These are phyloP conservation scores for Cercospora citrullina DNA, from an alignment of 2,329 filamentous ascomycete genomes.

Conservation along the genomic window DNA sequence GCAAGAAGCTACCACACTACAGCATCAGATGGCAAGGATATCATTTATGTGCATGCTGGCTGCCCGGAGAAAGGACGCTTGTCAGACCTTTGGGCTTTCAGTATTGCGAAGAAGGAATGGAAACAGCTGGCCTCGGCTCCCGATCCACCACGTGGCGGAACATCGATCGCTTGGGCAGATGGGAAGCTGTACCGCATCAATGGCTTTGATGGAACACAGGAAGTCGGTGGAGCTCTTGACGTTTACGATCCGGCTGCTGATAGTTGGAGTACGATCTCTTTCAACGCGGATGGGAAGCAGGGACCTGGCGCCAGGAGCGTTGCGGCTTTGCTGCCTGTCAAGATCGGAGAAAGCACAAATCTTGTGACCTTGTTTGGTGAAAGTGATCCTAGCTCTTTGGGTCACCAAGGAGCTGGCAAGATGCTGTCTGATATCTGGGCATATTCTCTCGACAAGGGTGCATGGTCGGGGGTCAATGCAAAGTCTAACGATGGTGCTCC, in stretches of 20 bases:
- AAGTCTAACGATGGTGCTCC: slow-evolving; percentile 37
- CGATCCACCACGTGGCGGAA: slow-evolving; percentile 64
- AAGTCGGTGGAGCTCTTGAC: slow-evolving; percentile 72
- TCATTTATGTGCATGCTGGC: slow-evolving; percentile 75
- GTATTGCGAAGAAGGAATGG: slow-evolving; percentile 65
- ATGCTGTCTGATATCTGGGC: slow-evolving; percentile 57
- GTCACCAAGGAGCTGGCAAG: slow-evolving; percentile 58
- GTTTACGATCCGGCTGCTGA: slow-evolving; percentile 49
- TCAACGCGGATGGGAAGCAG: slow-evolving; percentile 45
- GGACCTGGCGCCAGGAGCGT: slow-evolving; percentile 56
- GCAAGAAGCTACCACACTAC: slow-evolving; percentile 72
- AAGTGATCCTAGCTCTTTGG: slow-evolving; percentile 53
- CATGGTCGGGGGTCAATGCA: slow-evolving; percentile 40
- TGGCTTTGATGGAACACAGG: slow-evolving; percentile 70
- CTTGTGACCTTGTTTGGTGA: slow-evolving; percentile 58
- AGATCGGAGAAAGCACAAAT: slow-evolving; percentile 38
- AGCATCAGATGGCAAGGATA: slow-evolving; percentile 65
- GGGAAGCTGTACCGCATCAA: slow-evolving; percentile 75
- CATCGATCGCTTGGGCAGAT: slow-evolving; percentile 64
- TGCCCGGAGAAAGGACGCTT: slow-evolving; percentile 64
- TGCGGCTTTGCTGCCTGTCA: slow-evolving; percentile 47
- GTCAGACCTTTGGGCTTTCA: slow-evolving; percentile 76
- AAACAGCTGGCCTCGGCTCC: slow-evolving; percentile 66
- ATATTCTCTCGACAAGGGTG: slow-evolving; percentile 41
- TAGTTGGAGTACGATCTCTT: slow-evolving; percentile 45